Evolutionary conservation across 176 grass and related monocot genomes (phyloP), one percentile per base, ranked within the genome.

Genomic region (Chloris gayana): DNA sequence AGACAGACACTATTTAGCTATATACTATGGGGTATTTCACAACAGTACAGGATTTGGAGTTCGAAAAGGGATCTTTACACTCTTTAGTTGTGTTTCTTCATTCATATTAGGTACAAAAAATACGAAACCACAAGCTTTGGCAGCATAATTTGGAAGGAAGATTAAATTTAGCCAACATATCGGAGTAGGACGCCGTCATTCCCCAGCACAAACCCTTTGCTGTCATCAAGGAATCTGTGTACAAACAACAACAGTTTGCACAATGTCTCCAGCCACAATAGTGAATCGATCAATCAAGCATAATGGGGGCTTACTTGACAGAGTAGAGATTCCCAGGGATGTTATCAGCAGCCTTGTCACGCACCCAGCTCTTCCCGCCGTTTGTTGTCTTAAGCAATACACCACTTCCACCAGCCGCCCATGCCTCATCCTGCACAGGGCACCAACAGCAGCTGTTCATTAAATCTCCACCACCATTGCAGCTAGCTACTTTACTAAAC

Each of bases 111-210:
- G 57, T 82, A 88, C 82, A 89, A 89, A 88, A 75, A 82, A 44
- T 54, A 54, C 19, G 18, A 49, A 50, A 57, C 0, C 22, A 57
- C 34, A 27, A 54, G 45, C 35, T 65, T 38, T 10, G 12, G 42
- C 58, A 14, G 38, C 29, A 27, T 62, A 21, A 26, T 64, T 27
- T 63, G 54, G 7, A n/a, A 58, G 13, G 9, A 2, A 5, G 18
- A 49, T 72, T 94, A 82, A 95, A 59, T 72, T 94, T 82, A 98
- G 59, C 90, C 92, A 69, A 98, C 80, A 41, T 91, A 98, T 53
- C 86, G 89, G 58, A 98, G 95, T 86, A 98, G 89, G 54, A 98
- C 96, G 1, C 92, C 95, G 19, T 98, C 96, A 54, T 95, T 98
- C 27, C 92, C 92, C 15, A 93, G 90, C 42, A 95, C 92, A 6